A percentile compares a stretch with the other conserved stretches of the same genome.
Evolutionary conservation across 2,329 filamentous ascomycete species (phyloP).

Genomic region (Trichoderma aggressivum): DNA sequence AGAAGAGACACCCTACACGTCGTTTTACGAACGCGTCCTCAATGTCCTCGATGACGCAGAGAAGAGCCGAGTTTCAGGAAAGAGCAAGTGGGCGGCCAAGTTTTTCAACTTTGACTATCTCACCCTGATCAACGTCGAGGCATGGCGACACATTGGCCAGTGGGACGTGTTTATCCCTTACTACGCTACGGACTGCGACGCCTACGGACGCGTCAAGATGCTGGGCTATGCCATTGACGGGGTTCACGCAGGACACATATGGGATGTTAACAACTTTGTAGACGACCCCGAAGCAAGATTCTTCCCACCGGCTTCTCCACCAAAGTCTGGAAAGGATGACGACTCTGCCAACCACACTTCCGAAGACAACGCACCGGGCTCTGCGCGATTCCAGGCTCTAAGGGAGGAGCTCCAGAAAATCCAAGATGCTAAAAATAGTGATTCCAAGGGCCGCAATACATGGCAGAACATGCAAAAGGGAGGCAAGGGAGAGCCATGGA

Average conservation of each 20-base stretch:
- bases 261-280: not conserved
- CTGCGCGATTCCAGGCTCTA: slow-evolving; percentile 2
- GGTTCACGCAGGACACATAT: slow-evolving; percentile 5
- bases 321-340: not conserved
- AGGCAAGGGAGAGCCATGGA: slow-evolving; percentile 15
- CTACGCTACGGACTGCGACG: slow-evolving; percentile 13
- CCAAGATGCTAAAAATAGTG: not conserved
- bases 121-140: slow-evolving; percentile 4
- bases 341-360: not conserved
- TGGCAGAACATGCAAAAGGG: slow-evolving; percentile 18
- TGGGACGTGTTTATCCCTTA: slow-evolving; percentile 17
- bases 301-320: not conserved
- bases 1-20: not conserved
- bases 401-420: not conserved
- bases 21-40: slow-evolving; percentile 6
- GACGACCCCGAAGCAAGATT: slow-evolving; percentile 5
- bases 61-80: not conserved
- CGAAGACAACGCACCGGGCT: slow-evolving; percentile 1
- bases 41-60: slow-evolving; percentile 7
- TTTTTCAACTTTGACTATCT: slow-evolving; percentile 18
- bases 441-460: slow-evolving; percentile 5
- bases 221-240: not conserved
- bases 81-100: slow-evolving; percentile 7
- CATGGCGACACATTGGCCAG: slow-evolving; percentile 6
- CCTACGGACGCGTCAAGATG: slow-evolving; percentile 5